Evolutionary conservation across 805 yeast genomes (phyloP).

Genomic region (Pichia rugopelliculosa): DNA sequence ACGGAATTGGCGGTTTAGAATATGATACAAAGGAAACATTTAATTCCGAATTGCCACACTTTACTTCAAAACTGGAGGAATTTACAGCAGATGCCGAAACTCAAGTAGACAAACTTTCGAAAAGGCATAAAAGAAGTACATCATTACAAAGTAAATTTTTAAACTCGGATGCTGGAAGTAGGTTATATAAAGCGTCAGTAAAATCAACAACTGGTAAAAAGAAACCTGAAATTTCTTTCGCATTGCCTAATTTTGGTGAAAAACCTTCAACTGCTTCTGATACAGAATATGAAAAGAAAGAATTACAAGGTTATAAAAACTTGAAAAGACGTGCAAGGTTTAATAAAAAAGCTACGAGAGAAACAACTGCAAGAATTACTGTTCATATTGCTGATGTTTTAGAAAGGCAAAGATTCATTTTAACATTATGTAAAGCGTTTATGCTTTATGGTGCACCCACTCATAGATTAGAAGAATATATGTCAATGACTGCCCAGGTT

Average conservation of each 20-base stretch:
- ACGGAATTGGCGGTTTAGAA: neutral
- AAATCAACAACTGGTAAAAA: neutral
- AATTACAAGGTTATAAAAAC: constrained; percentile 1
- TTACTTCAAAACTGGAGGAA: constrained; percentile 1
- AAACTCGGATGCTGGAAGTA: neutral
- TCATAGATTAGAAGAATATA: constrained; percentile 87
- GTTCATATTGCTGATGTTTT: constrained; percentile 87
- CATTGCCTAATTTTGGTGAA: constrained; percentile 10
- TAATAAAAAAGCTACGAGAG: constrained; percentile 29
- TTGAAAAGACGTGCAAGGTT: constrained; percentile 20
- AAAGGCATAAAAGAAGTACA: constrained; percentile 3
- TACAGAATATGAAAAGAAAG: constrained; percentile 7
- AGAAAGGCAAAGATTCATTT: constrained; percentile 79
- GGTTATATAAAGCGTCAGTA: too few species aligned
- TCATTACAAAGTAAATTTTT: constrained; percentile 3
- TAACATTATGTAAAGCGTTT: constrained; percentile 78
- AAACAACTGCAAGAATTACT: constrained; percentile 65
- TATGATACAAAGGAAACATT: neutral
- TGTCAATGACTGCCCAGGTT: constrained; percentile 87
- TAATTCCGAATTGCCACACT: neutral
- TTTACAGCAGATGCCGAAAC: neutral
- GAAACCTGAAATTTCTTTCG: constrained; percentile 4
- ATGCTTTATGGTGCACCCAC: constrained; percentile 97
- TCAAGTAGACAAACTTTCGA: neutral
- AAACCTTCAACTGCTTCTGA: constrained; percentile 2